These are phyloP conservation scores for Saccharomycopsis hybrid DNA, from an alignment of 1,139 yeast genomes.

Conservation along the genomic window DNA sequence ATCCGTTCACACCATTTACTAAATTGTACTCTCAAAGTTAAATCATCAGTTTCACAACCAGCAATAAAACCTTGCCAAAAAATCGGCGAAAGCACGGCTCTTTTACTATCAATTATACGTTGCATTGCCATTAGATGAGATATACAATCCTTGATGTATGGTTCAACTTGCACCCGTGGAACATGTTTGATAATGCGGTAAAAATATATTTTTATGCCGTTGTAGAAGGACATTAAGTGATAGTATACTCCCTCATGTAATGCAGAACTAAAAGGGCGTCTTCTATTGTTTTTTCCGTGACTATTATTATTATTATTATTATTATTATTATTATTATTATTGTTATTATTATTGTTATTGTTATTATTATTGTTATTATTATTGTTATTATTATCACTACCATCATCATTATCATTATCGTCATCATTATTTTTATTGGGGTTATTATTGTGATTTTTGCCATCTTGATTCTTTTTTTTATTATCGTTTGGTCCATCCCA, in stretches of 20 bases:
- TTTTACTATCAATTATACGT: constrained; percentile 44
- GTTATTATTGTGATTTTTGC: no score
- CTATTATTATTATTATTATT: not conserved
- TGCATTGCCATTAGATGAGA: constrained; percentile 60
- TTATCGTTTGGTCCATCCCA: constrained; percentile 22
- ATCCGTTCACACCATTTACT: constrained; percentile 78
- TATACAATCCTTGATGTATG: constrained; percentile 54
- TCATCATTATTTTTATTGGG: no score
- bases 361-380: no score
- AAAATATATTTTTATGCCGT: constrained; percentile 70
- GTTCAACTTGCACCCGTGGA: constrained; percentile 38
- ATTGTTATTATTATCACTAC: no score
- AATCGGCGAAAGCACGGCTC: constrained; percentile 63
- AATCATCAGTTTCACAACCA: constrained; percentile 59
- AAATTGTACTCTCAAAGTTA: constrained; percentile 52
- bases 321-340: no score
- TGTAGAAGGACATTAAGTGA: constrained; percentile 75
- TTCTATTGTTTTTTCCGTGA: not conserved
- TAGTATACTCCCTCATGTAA: constrained; percentile 72
- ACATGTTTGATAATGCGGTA: constrained; percentile 57
- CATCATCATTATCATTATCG: no score
- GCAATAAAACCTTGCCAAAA: constrained; percentile 90
- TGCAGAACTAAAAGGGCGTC: constrained; percentile 36
- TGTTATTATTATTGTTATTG: no score
- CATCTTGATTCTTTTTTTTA: not conserved